phyloP scores from a whole-genome alignment of 805 yeast genomes.

The Starmerella apicola region DNA sequence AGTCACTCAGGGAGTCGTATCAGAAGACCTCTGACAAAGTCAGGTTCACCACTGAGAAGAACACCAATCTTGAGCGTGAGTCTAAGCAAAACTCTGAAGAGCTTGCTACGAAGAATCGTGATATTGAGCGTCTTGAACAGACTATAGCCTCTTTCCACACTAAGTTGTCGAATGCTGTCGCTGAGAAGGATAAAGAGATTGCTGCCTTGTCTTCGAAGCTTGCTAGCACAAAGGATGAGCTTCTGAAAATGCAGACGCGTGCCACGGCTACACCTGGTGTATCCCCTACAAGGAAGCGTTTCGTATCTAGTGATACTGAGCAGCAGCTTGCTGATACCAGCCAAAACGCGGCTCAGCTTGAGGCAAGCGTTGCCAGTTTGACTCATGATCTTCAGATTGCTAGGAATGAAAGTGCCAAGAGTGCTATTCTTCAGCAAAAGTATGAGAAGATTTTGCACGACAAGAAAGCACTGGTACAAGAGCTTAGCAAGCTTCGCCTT shows the following conservation, averaged over 20 bases:
- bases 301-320: slow-evolving; percentile 7
- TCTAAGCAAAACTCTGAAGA: slow-evolving; percentile 3
- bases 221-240: slow-evolving; percentile 3
- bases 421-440: slow-evolving; percentile 11
- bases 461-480: slow-evolving; percentile 18
- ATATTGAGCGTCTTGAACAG: slow-evolving; percentile 1
- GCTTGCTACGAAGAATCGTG: slow-evolving; percentile 3
- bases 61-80: slow-evolving; percentile 3
- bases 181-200: neutral
- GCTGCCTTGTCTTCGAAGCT: slow-evolving; percentile 3
- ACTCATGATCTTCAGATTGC: slow-evolving; percentile 9
- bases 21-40: neutral
- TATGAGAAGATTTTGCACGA: slow-evolving; percentile 22
- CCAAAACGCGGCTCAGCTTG: slow-evolving; percentile 10
- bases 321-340: slow-evolving; percentile 10
- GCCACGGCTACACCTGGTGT: neutral
- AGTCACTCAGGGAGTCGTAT: neutral
- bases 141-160: slow-evolving; percentile 1
- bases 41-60: neutral
- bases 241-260: slow-evolving; percentile 5
- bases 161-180: neutral
- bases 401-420: slow-evolving; percentile 7
- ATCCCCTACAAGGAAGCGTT: slow-evolving; percentile 2
- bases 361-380: slow-evolving; percentile 6
- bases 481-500: slow-evolving; percentile 16